A percentile compares a stretch with the other conserved stretches of the same genome.
These are phyloP conservation scores for Kodamaea sp. DNA, from an alignment of 1,139 yeast species.

Conservation along the genomic window DNA sequence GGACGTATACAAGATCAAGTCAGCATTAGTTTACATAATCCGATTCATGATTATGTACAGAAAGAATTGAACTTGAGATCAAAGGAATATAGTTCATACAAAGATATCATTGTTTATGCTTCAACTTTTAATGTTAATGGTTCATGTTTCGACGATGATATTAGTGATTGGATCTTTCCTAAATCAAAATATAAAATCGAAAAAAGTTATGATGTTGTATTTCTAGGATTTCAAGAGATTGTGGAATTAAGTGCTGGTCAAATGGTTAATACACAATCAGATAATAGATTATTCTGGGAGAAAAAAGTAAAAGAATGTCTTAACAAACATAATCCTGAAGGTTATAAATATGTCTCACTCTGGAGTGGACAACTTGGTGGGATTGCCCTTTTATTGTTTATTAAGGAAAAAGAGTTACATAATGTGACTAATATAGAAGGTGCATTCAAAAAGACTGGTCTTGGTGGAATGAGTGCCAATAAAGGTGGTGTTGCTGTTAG, in stretches of 20 bases:
- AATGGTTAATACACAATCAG: constrained; percentile 77
- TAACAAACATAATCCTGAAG: constrained; percentile 33
- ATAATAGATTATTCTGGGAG: constrained; percentile 78
- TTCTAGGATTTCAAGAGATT: constrained; percentile 87
- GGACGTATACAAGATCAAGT: constrained; percentile 50
- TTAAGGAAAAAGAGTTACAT: constrained; percentile 30
- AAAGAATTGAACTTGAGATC: constrained; percentile 48
- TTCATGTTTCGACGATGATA: constrained; percentile 46
- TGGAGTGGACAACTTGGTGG: constrained; percentile 95
- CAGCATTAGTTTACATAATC: constrained; percentile 54
- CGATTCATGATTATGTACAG: constrained; percentile 66
- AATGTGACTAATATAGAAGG: constrained; percentile 68
- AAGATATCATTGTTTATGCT: constrained; percentile 53
- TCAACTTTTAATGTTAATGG: constrained; percentile 76
- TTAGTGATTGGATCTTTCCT: constrained; percentile 61
- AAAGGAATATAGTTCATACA: constrained; percentile 47
- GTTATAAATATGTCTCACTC: constrained; percentile 58
- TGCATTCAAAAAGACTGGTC: constrained; percentile 83
- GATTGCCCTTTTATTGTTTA: constrained; percentile 55
- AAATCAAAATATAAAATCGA: constrained; percentile 12
- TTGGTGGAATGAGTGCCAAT: constrained; percentile 72
- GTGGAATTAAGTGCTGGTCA: constrained; percentile 90
- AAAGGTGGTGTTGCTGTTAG: constrained; percentile 92
- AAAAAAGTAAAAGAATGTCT: constrained; percentile 55
- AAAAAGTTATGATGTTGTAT: constrained; percentile 61